Evolutionary conservation across 1,139 yeast species (phyloP).

Genomic region (Magnusiomyces suaveolens): DNA sequence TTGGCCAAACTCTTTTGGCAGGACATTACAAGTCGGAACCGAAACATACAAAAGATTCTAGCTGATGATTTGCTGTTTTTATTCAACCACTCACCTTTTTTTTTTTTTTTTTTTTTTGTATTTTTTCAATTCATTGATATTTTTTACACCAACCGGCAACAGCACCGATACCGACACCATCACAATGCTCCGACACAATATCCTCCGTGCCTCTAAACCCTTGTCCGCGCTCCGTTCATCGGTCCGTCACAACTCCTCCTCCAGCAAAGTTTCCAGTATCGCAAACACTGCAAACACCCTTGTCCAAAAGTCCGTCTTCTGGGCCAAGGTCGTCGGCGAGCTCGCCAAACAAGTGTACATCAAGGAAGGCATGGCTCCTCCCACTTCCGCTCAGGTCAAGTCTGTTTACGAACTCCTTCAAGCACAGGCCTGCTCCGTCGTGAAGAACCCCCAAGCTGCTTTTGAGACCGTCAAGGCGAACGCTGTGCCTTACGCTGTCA

Average conservation of each 20-base stretch:
- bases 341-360: conserved; percentile 81
- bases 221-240: conserved; percentile 10
- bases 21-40: too few relatives aligned
- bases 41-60: too few relatives aligned
- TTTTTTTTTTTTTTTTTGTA: too few relatives aligned
- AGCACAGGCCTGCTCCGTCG: conserved; percentile 43
- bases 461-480: conserved; percentile 42
- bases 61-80: too few relatives aligned
- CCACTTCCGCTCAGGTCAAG: conserved; percentile 69
- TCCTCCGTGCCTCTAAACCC: conserved; percentile 9
- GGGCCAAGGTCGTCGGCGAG: conserved; percentile 85
- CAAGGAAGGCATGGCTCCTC: conserved; percentile 91
- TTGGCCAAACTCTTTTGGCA: too few relatives aligned
- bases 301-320: conserved; percentile 42
- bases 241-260: conserved; percentile 15
- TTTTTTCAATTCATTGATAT: neutral
- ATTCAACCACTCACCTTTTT: too few relatives aligned
- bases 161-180: too few relatives aligned
- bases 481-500: conserved; percentile 41
- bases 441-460: conserved; percentile 26
- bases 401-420: conserved; percentile 54
- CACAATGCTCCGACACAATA: conserved; percentile 13
- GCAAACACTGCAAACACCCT: conserved; percentile 18
- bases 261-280: conserved; percentile 40
- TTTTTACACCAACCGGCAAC: neutral